A percentile compares a stretch with the other conserved stretches of the same genome.
These are phyloP conservation scores for Nemania sp. DNA, from an alignment of 2,329 filamentous ascomycete species.

Conservation along the genomic window DNA sequence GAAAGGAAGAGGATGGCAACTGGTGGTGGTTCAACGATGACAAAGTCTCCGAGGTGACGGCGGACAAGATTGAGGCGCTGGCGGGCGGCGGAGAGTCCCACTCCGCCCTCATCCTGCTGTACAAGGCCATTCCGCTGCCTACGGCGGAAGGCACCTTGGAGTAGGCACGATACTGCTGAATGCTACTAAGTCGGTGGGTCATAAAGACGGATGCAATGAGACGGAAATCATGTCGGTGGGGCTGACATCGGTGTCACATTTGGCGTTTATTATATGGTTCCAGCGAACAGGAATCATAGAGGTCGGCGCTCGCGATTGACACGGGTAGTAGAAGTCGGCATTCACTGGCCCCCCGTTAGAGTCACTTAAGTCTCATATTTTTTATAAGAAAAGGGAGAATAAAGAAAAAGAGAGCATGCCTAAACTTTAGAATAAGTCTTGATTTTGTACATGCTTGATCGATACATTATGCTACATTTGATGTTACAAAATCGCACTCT, in stretches of 20 bases:
- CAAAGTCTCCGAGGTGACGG: constrained; percentile 88
- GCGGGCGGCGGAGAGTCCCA: constrained; percentile 88
- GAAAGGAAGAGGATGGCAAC: constrained; percentile 82
- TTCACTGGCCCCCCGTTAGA: constrained; percentile 1
- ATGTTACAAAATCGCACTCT: neutral
- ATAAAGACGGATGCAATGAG: neutral
- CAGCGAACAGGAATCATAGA: neutral
- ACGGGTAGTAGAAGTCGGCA: constrained; percentile 27
- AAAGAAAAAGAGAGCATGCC: no score
- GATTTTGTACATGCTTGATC: constrained; percentile 12
- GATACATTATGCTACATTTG: constrained; percentile 7
- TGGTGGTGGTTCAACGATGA: constrained; percentile 99
- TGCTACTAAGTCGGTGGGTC: neutral
- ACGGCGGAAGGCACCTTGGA: constrained; percentile 52
- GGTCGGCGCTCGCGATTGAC: constrained; percentile 22
- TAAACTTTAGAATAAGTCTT: neutral
- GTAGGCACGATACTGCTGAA: constrained; percentile 25
- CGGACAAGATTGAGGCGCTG: constrained; percentile 88
- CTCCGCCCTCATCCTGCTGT: constrained; percentile 79
- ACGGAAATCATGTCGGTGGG: neutral
- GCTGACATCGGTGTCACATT: constrained; percentile 25
- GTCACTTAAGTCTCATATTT: neutral
- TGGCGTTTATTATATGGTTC: constrained; percentile 28
- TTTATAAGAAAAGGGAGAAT: neutral
- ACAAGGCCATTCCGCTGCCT: constrained; percentile 73